Evolutionary conservation across 1,284 basidiomycete species (phyloP).

Genomic region (Cystobasidium pallidum): DNA sequence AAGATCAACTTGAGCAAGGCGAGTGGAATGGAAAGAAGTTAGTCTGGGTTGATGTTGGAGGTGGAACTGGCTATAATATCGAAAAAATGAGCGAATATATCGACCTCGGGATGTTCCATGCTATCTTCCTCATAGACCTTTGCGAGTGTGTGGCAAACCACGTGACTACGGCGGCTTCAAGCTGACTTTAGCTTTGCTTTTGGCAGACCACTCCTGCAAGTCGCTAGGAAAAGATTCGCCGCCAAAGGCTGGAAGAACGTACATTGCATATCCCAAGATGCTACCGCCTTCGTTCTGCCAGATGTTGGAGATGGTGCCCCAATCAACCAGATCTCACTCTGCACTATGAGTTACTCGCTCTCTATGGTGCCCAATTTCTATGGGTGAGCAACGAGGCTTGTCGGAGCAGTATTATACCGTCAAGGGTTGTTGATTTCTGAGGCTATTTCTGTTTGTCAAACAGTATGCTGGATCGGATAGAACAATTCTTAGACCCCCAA

Average conservation of each 20-base stretch:
- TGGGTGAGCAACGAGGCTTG: slow-evolving; percentile 5
- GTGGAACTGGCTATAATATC: slow-evolving; percentile 77
- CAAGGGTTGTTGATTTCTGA: no score
- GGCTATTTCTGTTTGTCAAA: slow-evolving; percentile 46
- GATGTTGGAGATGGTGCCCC: slow-evolving; percentile 60
- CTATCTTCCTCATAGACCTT: slow-evolving; percentile 65
- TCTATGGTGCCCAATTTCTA: slow-evolving; percentile 47
- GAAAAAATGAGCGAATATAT: slow-evolving; percentile 77
- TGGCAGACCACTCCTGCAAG: slow-evolving; percentile 70
- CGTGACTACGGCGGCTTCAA: background rate
- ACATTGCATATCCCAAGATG: slow-evolving; percentile 74
- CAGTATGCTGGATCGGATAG: slow-evolving; percentile 69
- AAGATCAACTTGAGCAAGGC: slow-evolving; percentile 58
- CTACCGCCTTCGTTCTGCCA: slow-evolving; percentile 70
- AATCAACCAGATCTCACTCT: slow-evolving; percentile 65
- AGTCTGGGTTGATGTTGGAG: slow-evolving; percentile 81
- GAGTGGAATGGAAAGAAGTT: slow-evolving; percentile 58
- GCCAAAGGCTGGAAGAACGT: slow-evolving; percentile 75
- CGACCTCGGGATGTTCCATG: slow-evolving; percentile 67
- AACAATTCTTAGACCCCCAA: slow-evolving; percentile 69
- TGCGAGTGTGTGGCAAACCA: slow-evolving; percentile 44
- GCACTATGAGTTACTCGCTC: slow-evolving; percentile 73
- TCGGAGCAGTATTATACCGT: background rate
- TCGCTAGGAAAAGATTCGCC: slow-evolving; percentile 71
- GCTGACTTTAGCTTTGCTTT: background rate